Percentiles rank a stretch among this genome's conserved stretches.
Conservation (phyloP, 169 alveolate genomes). For the Eimeria acervulina region DNA sequence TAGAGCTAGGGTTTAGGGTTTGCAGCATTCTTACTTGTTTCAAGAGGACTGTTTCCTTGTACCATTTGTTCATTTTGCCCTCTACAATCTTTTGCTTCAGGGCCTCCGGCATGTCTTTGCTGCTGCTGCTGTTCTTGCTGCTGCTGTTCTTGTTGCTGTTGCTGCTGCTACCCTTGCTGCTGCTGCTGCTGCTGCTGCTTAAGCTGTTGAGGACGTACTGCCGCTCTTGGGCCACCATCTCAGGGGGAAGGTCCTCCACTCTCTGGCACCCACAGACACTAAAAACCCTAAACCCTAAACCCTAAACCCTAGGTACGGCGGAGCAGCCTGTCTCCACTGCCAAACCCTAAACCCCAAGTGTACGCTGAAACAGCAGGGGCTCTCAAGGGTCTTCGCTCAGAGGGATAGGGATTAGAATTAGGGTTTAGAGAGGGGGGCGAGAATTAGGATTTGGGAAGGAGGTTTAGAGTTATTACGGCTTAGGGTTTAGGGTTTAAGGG, state of each 20-base stretch:
- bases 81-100: constrained; percentile 13
- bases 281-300: not conserved
- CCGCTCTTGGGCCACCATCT: constrained; percentile 14
- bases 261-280: not conserved
- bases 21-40: not conserved
- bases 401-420: not conserved
- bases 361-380: not conserved
- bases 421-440: not conserved
- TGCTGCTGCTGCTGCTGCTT: not conserved
- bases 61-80: constrained; percentile 25
- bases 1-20: not conserved
- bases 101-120: not conserved
- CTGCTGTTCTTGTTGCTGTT: not conserved
- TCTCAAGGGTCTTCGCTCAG: too few species aligned
- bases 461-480: not conserved
- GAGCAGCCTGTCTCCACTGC: not conserved
- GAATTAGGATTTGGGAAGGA: not conserved
- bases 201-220: not conserved
- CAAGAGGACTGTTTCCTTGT: constrained; percentile 24
- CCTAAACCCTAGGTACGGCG: not conserved
- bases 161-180: not conserved
- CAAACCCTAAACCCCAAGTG: too few species aligned
- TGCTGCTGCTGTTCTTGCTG: not conserved
- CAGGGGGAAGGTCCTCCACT: constrained; percentile 55
- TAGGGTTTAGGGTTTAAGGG: not conserved